Base-by-base conservation (phyloP, 768 basidiomycete genomes). In the Tubosaeta sp. region DNA sequence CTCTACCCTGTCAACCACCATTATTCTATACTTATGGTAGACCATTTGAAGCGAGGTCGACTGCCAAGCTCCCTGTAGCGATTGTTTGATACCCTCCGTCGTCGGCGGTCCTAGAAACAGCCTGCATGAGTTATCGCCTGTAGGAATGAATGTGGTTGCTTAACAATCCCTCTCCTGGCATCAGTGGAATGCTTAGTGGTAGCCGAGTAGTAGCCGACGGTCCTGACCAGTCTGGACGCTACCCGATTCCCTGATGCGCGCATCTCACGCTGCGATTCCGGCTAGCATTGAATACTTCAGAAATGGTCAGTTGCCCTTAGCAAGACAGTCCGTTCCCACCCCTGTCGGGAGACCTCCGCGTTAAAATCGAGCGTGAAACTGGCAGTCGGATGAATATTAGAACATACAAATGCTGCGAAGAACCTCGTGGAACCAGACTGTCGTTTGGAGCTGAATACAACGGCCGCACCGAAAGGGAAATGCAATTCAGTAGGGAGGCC, bases 351-450 rank as follows among this genome's bases (percentile, higher is more conserved):
- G 46, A 50, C 34, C 41, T 44, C 45, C 46, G 44, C 41, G 38
- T 46, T 22, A 25, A 45, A 41, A 35, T 39, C 21, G 18, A 35
- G 40, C 34, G 19, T 42, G 40, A 52, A 45, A 47, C 48, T 22
- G 25, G 48, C 31, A 12, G 44, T 44, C 62, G 53, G 44, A 42
- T 49, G 44, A 49, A 49, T 19, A 31, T 18, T 48, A n/a, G 30
- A 35, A 29, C 22, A 41, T 44, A 49, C 43, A 35, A 45, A 48
- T 27, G 29, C 39, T 32, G 44, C 43, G 46, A 43, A 32, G 30
- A 32, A 44, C 19, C 49, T 30, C 41, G 27, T 50, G 55, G 54
- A 64, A 64, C 59, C 31, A 31, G 41, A 11, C 43, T 42, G 13
- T 16, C 13, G 40, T 32, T 50, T 35, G 34, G 31, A 49, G 30